Evolutionary conservation across 106 monocot genomes (phyloP).

Genomic region (Apostasia shenzhenica): DNA sequence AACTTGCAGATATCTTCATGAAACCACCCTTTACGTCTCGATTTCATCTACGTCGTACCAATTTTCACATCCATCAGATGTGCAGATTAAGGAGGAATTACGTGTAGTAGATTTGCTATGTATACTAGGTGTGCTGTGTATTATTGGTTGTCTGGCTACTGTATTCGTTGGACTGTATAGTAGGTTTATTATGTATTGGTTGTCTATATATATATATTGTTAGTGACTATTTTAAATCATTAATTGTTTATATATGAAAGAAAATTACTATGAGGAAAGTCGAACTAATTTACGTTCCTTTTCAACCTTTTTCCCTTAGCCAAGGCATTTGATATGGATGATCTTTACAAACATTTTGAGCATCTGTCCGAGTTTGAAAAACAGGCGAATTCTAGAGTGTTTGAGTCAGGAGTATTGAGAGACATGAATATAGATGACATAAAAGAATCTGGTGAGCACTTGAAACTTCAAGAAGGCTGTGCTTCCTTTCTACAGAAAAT

Average conservation of each 20-base stretch:
- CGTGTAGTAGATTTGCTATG: no score
- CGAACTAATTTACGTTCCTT: background rate
- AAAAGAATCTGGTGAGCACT: conserved; percentile 65
- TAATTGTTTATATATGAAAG: background rate
- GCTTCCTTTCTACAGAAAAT: conserved; percentile 61
- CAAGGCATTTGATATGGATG: conserved; percentile 46
- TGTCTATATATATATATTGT: no score
- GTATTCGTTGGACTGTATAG: no score
- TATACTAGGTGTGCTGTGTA: no score
- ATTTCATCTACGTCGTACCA: no score
- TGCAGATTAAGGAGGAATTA: no score
- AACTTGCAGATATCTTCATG: no score
- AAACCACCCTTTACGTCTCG: no score
- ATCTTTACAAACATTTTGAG: conserved; percentile 45
- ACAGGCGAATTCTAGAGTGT: conserved; percentile 64
- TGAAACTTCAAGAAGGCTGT: conserved; percentile 86
- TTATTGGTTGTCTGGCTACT: no score
- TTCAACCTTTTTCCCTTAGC: conserved; percentile 32
- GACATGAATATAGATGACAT: conserved; percentile 80
- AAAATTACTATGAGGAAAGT: background rate
- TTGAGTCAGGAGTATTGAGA: conserved; percentile 66
- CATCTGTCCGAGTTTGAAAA: conserved; percentile 82
- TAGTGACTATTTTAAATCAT: no score
- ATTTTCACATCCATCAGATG: no score
- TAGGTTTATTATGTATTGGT: no score